phyloP scores from a whole-genome alignment of 345 rosid species.

The Limnanthes douglasii region DNA sequence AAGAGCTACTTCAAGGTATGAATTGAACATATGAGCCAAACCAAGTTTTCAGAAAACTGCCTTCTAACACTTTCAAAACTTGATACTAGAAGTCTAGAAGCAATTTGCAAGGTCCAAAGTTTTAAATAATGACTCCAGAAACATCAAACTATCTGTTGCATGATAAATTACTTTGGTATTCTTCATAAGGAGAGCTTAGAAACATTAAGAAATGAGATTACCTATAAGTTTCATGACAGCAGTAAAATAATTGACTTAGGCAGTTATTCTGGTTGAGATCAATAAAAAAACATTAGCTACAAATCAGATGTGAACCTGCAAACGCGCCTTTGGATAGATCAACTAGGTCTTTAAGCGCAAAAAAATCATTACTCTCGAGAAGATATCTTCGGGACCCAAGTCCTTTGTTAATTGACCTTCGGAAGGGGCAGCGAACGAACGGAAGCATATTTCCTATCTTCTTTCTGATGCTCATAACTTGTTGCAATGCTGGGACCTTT shows the following conservation, averaged over 20 bases:
- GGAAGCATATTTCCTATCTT: slow-evolving; percentile 69
- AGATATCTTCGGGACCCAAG: slow-evolving; percentile 87
- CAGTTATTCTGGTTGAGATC: no score
- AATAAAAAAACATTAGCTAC: slow-evolving; percentile 2
- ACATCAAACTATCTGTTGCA: slow-evolving; percentile 1
- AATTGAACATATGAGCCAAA: no score
- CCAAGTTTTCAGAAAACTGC: no score
- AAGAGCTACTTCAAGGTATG: no score
- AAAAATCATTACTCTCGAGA: slow-evolving; percentile 84
- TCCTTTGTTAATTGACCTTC: slow-evolving; percentile 59
- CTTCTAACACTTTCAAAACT: no score
- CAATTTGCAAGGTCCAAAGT: no score
- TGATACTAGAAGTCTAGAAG: no score
- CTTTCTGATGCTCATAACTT: slow-evolving; percentile 53
- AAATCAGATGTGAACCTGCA: slow-evolving; percentile 42
- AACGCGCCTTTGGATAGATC: slow-evolving; percentile 98
- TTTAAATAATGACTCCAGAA: no score
- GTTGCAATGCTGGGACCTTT: slow-evolving; percentile 81
- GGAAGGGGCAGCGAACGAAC: slow-evolving; percentile 85
- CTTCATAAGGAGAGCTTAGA: no score
- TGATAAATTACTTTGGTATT: background rate
- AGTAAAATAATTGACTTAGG: no score
- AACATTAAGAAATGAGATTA: no score
- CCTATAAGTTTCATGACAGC: no score
- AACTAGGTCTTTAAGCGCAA: slow-evolving; percentile 75